Conservation (phyloP, 768 basidiomycete genomes). For the Kwoniella bestiolae region DNA sequence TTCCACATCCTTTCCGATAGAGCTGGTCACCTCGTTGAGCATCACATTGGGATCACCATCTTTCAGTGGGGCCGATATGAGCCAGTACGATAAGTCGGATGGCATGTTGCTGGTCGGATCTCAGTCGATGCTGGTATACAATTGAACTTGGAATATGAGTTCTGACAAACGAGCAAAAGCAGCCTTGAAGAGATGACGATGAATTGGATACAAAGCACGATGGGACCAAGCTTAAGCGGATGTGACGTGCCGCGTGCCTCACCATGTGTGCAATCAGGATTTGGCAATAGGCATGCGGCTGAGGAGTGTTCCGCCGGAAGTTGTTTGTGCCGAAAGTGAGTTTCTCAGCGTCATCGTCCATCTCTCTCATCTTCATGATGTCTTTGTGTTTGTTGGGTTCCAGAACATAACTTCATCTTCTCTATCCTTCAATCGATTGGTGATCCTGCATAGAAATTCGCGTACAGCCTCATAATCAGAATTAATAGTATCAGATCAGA, state of each 20-base stretch:
- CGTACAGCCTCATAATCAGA: too few species aligned
- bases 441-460: too few species aligned
- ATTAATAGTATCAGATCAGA: too few species aligned
- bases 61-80: constrained; percentile 76
- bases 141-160: background rate
- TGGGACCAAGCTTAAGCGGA: constrained; percentile 2
- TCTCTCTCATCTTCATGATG: background rate
- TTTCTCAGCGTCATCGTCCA: background rate
- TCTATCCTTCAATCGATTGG: too few species aligned
- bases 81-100: constrained; percentile 94
- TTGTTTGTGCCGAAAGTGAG: background rate
- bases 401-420: too few species aligned
- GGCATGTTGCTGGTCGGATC: constrained; percentile 66
- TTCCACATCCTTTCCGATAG: constrained; percentile 61
- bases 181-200: background rate
- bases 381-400: too few species aligned
- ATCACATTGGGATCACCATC: constrained; percentile 82
- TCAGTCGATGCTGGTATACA: background rate
- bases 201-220: background rate
- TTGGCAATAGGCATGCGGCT: background rate
- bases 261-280: too few species aligned
- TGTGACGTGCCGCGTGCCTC: constrained; percentile 19
- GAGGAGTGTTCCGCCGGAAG: background rate
- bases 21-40: constrained; percentile 68
- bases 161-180: background rate